Conservation (phyloP, 352 stramenopile genomes). For the Globisporangium paddicum region DNA sequence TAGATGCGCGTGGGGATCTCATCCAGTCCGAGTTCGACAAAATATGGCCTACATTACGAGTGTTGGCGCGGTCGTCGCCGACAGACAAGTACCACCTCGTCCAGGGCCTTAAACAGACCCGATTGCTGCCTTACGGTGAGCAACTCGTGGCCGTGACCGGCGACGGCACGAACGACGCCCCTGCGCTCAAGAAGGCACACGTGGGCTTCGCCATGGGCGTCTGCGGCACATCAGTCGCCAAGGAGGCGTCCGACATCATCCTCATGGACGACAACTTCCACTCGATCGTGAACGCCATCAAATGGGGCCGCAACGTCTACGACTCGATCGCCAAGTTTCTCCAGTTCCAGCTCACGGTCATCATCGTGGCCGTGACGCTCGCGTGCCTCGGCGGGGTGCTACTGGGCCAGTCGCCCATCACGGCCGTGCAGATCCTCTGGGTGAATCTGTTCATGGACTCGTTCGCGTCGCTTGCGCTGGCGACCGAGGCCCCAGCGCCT, state of each 20-base stretch:
- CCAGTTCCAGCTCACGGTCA: constrained; percentile 92
- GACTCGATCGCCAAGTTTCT: constrained; percentile 93
- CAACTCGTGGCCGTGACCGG: constrained; percentile 90
- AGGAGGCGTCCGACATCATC: constrained; percentile 91
- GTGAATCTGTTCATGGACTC: constrained; percentile 95
- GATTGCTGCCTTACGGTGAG: constrained; percentile 16
- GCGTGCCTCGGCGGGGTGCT: constrained; percentile 74
- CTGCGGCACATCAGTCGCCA: constrained; percentile 80
- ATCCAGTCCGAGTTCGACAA: constrained; percentile 66
- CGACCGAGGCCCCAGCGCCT: constrained; percentile 74
- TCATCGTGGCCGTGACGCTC: constrained; percentile 80
- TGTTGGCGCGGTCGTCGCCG: constrained; percentile 90
- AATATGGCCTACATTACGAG: constrained; percentile 78
- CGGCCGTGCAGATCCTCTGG: constrained; percentile 91
- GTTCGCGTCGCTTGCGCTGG: constrained; percentile 87
- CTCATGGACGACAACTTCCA: constrained; percentile 91
- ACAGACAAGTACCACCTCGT: constrained; percentile 91
- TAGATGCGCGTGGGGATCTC: constrained; percentile 47
- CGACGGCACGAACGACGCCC: constrained; percentile 92
- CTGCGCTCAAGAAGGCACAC: constrained; percentile 87
- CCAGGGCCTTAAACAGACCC: constrained; percentile 67
- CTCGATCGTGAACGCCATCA: constrained; percentile 89
- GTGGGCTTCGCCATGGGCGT: constrained; percentile 90
- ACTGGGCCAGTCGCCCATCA: constrained; percentile 65
- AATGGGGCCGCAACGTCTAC: constrained; percentile 92